Conservation (phyloP, 2,329 filamentous ascomycete genomes). For the Dactylellina leptospora region DNA sequence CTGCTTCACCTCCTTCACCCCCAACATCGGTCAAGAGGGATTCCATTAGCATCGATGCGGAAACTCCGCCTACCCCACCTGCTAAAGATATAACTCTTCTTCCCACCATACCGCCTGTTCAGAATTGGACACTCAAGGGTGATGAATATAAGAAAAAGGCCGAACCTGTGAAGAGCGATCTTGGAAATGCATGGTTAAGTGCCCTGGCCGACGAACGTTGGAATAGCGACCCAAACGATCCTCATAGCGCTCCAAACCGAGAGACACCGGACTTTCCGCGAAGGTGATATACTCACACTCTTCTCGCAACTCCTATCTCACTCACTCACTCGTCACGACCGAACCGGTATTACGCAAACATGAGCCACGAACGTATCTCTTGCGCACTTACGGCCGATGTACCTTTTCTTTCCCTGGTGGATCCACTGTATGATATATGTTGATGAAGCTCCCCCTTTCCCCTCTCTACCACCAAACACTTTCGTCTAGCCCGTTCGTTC, state of each 20-base stretch:
- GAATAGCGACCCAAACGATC: constrained; percentile 63
- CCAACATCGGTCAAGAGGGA: constrained; percentile 55
- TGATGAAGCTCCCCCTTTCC: constrained; percentile 19
- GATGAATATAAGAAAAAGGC: constrained; percentile 88
- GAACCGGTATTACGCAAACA: constrained; percentile 26
- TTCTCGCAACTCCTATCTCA: background rate
- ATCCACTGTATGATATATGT: constrained; percentile 52
- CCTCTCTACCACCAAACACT: constrained; percentile 11
- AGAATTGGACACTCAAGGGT: constrained; percentile 73
- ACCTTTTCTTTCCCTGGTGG: constrained; percentile 34
- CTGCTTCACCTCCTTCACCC: constrained; percentile 44
- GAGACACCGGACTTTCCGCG: constrained; percentile 58
- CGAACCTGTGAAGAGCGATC: constrained; percentile 82
- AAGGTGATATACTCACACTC: constrained; percentile 55
- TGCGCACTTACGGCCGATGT: constrained; percentile 47
- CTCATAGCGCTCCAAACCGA: constrained; percentile 58
- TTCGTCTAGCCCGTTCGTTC: constrained; percentile 42
- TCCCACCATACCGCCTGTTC: constrained; percentile 50
- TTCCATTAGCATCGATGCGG: constrained; percentile 55
- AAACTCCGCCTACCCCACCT: constrained; percentile 53
- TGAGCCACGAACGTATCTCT: constrained; percentile 28
- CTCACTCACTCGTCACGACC: constrained; percentile 3
- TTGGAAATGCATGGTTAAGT: constrained; percentile 86
- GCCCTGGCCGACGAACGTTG: constrained; percentile 78
- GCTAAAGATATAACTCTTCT: constrained; percentile 47